Base-by-base conservation (phyloP, 176 grass and related monocot genomes). In the Eragrostis curvula region DNA sequence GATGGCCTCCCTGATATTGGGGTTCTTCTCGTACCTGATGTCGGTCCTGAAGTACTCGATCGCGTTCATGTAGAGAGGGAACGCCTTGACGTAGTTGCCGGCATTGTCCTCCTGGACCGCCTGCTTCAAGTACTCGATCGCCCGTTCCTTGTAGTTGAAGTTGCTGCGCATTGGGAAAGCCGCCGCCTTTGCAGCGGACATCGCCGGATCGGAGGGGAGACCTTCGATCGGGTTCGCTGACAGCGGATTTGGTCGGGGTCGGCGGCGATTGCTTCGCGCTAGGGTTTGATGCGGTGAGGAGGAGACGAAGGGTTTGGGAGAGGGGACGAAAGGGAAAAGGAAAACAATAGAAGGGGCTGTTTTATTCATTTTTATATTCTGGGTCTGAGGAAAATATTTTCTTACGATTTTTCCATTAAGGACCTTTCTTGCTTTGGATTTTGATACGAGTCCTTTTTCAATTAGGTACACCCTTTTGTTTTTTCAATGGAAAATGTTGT, bases 21-120 rank as follows among this genome's bases (percentile, higher is more conserved):
- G 92, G 92, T 98, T 98, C 85, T 98, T 98, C 88, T 98, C 95
- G 92, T 98, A 98, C 88, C 95, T 98, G 84, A 98, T 92, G 88
- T 98, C 92, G 15, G 92, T 98, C 58, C 87, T 90, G 88, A 98
- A 98, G 90, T 98, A 98, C 84, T 98, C 95, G 65, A 98, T 90
- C 10, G 95, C 95, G 90, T 98, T 91, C 95, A 98, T 98, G 81
- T 98, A 98, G 70, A 98, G 87, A 6, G 90, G 92, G 86, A 98
- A 98, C 0, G 95, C 95, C 86, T 98, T 98, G 53, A 93, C 86
- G 52, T 98, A 98, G 81, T 98, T 98, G 18, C 92, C 92, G 9
- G 92, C 92, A 93, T 98, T 98, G 86, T 98, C 92, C 87, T 98
- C 95, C 73, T 89, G 90, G 65, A 98, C 92, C 41, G 92, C 95